Percentiles rank a stretch among this genome's conserved stretches.
Evolutionary conservation across 805 yeast species (phyloP).

Genomic region (Maudiozyma barnettii): DNA sequence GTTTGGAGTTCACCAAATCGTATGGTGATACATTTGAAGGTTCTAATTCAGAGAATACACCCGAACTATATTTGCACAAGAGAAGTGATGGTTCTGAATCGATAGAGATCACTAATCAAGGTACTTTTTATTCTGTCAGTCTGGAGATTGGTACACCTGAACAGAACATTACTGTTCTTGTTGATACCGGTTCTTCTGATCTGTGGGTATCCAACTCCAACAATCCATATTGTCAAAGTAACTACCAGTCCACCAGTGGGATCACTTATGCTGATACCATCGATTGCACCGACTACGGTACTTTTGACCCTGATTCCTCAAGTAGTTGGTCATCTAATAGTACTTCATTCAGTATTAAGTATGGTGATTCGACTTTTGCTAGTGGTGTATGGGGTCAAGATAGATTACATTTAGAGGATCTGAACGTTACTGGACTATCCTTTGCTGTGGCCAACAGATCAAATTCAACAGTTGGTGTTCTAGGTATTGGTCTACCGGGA

Average conservation of each 20-base stretch:
- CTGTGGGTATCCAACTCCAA: constrained; percentile 42
- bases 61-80: constrained; percentile 10
- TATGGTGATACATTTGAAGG: constrained; percentile 14
- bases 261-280: constrained; percentile 17
- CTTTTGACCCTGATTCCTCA: constrained; percentile 18
- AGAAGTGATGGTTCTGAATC: constrained; percentile 27
- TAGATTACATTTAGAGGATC: constrained; percentile 42
- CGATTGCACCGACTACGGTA: constrained; percentile 35
- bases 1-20: constrained; percentile 17
- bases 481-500: constrained; percentile 63
- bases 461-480: constrained; percentile 56
- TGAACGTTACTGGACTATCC: constrained; percentile 41
- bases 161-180: constrained; percentile 42
- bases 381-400: constrained; percentile 43
- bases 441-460: constrained; percentile 68
- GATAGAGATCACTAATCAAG: constrained; percentile 31
- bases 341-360: constrained; percentile 37
- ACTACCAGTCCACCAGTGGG: background rate
- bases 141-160: constrained; percentile 47
- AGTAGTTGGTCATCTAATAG: constrained; percentile 20
- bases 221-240: constrained; percentile 37
- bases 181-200: constrained; percentile 72
- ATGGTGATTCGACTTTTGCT: constrained; percentile 45
- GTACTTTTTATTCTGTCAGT: constrained; percentile 37
- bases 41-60: constrained; percentile 2